Evolutionary conservation across 1,284 basidiomycete genomes (phyloP).

Genomic region (Afroboletus lepidellus): DNA sequence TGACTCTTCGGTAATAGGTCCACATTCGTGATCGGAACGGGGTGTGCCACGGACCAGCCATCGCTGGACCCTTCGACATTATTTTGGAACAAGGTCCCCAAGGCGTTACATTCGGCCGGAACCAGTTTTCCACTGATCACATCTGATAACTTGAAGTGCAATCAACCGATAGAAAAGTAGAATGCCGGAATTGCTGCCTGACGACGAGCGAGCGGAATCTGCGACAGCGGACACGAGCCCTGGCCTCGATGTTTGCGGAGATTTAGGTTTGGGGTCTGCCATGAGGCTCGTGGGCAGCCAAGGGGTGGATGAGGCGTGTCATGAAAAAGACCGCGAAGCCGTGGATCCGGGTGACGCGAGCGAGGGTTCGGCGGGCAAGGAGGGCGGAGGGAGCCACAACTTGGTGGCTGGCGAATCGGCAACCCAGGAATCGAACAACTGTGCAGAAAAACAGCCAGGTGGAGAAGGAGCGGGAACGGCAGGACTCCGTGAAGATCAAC

Average conservation of each 20-base stretch:
- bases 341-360: slow-evolving; percentile 20
- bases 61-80: slow-evolving; percentile 1
- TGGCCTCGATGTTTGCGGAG: slow-evolving; percentile 18
- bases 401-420: slow-evolving; percentile 14
- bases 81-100: slow-evolving; percentile 1
- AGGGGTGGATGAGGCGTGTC: slow-evolving; percentile 25
- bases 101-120: background rate
- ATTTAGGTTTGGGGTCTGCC: slow-evolving; percentile 21
- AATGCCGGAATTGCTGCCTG: slow-evolving; percentile 11
- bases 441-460: slow-evolving; percentile 4
- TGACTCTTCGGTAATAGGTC: slow-evolving; percentile 11
- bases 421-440: background rate
- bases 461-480: slow-evolving; percentile 23
- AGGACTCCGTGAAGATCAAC: slow-evolving; percentile 21
- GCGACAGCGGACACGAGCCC: slow-evolving; percentile 2
- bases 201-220: background rate
- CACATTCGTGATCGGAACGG: slow-evolving; percentile 12
- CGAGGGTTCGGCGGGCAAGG: slow-evolving; percentile 14
- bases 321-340: slow-evolving; percentile 18
- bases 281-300: slow-evolving; percentile 25
- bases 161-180: slow-evolving; percentile 5
- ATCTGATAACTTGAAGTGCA: slow-evolving; percentile 11
- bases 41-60: background rate
- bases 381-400: background rate
- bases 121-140: slow-evolving; percentile 1